Base-by-base conservation (phyloP, 2,329 filamentous ascomycete species). In the Graphilbum ipis-grandicollis region DNA sequence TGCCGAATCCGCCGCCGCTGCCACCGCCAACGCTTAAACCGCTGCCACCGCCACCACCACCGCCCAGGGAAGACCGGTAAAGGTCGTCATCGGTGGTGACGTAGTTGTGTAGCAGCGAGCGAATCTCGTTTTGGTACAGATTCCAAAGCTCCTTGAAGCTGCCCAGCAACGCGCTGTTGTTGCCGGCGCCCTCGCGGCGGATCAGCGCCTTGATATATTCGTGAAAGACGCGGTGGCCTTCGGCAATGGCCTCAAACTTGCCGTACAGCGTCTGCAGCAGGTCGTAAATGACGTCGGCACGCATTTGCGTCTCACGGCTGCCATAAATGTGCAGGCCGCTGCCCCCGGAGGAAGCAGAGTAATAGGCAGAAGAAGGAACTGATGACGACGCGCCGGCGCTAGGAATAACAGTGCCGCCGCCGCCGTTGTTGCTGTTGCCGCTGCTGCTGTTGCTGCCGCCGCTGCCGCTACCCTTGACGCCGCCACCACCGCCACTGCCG, bases 141-240 rank as follows among this genome's bases (percentile, higher is more conserved):
- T 94, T 93, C 92, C 92, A 98, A 30, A 98, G 62, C 57, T 96
- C 90, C 50, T 88, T 90, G 58, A 98, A 98, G 39, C 85, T 85
- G 38, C 84, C 77, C 6, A 84, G 77, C 35, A 96, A 66, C 1
- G 71, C 67, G 30, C 61, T 68, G 47, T 72, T 60, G 61, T 78
- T 62, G 54, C 74, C 56, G 14, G 64, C 63, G 5, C 79, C 80
- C 51, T 96, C 86, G 35, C 92, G 75, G 43, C 78, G 75, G 37
- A 88, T 75, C 40, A 98, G 81, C 1, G 82, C 81, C 43, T 79
- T 79, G 50, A 94, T 79, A 33, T 92, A 80, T 54, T 96, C 90
- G 54, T 96, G 85, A 39, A 96, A 75, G 0, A 94, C 78, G 31
- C 92, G 78, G 52, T 98, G 90, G 2, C 86, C 83, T 58, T 98